phyloP scores from a whole-genome alignment of 164 flowering plant genomes.

The Chimonanthus salicifolius region DNA sequence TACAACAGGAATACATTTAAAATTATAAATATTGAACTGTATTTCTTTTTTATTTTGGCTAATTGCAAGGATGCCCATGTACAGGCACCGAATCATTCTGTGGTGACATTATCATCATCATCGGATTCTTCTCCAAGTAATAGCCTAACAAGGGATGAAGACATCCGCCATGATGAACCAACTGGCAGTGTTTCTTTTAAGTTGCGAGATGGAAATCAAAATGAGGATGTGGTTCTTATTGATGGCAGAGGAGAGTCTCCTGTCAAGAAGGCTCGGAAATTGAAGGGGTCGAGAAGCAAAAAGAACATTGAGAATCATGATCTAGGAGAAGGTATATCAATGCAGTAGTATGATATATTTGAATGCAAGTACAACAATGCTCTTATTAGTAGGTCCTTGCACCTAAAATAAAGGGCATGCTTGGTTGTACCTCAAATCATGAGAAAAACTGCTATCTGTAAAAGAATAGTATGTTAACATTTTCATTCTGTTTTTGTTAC shows the following conservation, averaged over 20 bases:
- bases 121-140: constrained; percentile 40
- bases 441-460: neutral
- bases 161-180: constrained; percentile 14
- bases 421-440: neutral
- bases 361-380: neutral
- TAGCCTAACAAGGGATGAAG: constrained; percentile 26
- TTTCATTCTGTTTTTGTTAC: too few relatives aligned
- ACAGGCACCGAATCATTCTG: constrained; percentile 37
- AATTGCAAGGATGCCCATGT: neutral
- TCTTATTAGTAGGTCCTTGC: neutral
- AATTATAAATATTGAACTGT: too few relatives aligned
- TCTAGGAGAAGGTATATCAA: constrained; percentile 18
- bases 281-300: constrained; percentile 13
- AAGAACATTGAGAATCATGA: constrained; percentile 14
- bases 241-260: constrained; percentile 22
- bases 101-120: constrained; percentile 45
- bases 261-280: constrained; percentile 10
- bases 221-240: constrained; percentile 20
- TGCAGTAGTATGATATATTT: neutral
- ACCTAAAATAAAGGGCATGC: neutral
- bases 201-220: constrained; percentile 11
- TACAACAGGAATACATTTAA: too few relatives aligned
- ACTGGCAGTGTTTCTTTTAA: constrained; percentile 9
- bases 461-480: neutral
- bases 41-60: neutral